Evolutionary conservation across 1,284 basidiomycete species (phyloP).

Genomic region (Xerocomus amazonicus): DNA sequence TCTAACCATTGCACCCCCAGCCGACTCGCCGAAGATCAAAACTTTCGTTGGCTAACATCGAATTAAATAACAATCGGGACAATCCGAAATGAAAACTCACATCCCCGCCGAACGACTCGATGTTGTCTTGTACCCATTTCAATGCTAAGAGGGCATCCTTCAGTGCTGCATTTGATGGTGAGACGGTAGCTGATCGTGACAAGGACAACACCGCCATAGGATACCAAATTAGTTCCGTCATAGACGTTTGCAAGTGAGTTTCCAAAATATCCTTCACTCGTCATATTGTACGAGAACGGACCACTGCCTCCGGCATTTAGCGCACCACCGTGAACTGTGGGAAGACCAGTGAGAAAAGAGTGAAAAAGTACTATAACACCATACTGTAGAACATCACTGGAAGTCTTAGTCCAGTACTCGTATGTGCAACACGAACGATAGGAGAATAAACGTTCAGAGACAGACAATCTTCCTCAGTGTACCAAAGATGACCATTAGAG

Average conservation of each 20-base stretch:
- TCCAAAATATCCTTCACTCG: conserved; percentile 15
- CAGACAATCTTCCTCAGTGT: conserved; percentile 16
- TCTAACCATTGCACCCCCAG: conserved; percentile 13
- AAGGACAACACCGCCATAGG: conserved; percentile 29
- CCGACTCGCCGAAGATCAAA: conserved; percentile 17
- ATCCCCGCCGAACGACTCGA: conserved; percentile 24
- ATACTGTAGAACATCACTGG: conserved; percentile 22
- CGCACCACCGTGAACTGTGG: conserved; percentile 17
- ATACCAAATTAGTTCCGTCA: conserved; percentile 22
- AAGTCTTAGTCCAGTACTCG: conserved; percentile 1
- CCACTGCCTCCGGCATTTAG: conserved; percentile 11
- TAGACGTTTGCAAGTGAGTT: conserved; percentile 17
- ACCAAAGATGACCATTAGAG: conserved; percentile 6
- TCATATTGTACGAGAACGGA: conserved; percentile 17
- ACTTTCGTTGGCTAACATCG: conserved; percentile 10
- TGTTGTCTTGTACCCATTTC: conserved; percentile 33
- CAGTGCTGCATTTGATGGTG: conserved; percentile 18
- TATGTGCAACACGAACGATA: not conserved
- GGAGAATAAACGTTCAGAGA: conserved; percentile 18
- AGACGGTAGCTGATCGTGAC: conserved; percentile 37
- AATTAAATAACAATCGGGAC: not conserved
- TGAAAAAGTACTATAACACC: not conserved
- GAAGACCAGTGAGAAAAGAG: not conserved
- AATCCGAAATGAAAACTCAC: conserved; percentile 1
- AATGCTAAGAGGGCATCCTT: conserved; percentile 22